Conservation (phyloP, 306 rosid genomes). For the Sicyos baderoa region DNA sequence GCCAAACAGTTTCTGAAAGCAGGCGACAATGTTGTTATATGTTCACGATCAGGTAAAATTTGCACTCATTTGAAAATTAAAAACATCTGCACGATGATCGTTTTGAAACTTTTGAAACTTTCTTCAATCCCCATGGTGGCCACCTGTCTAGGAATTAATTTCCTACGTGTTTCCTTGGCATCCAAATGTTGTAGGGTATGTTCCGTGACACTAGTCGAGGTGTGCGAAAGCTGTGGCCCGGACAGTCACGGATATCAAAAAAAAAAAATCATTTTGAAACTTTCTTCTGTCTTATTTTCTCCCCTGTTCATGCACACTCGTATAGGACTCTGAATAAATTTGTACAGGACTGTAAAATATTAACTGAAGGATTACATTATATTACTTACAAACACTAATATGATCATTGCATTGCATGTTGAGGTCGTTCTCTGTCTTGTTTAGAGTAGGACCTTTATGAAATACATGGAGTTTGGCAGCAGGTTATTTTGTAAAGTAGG, state of each 20-base stretch:
- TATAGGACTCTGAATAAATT: not conserved
- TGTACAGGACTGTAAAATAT: not conserved
- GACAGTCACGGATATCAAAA: no score
- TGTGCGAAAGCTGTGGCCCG: no score
- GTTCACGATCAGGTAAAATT: conserved; percentile 66
- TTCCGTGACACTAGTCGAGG: no score
- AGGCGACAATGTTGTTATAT: conserved; percentile 68
- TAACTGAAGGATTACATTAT: not conserved
- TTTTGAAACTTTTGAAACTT: not conserved
- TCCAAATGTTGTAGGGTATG: no score
- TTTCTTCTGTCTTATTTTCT: not conserved
- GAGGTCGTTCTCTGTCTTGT: not conserved
- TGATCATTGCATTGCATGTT: not conserved
- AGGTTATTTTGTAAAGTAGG: not conserved
- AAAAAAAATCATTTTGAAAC: not conserved
- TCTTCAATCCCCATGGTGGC: no score
- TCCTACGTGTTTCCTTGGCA: no score
- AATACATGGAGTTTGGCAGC: not conserved
- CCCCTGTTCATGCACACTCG: not conserved
- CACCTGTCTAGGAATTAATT: no score
- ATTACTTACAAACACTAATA: not conserved
- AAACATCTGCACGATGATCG: not conserved
- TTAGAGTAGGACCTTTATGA: not conserved
- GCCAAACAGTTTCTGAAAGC: conserved; percentile 82
- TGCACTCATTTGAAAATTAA: not conserved